Evolutionary conservation across 805 yeast species (phyloP), one percentile per base, ranked within the genome.

Genomic region (Barnettozyma californica): DNA sequence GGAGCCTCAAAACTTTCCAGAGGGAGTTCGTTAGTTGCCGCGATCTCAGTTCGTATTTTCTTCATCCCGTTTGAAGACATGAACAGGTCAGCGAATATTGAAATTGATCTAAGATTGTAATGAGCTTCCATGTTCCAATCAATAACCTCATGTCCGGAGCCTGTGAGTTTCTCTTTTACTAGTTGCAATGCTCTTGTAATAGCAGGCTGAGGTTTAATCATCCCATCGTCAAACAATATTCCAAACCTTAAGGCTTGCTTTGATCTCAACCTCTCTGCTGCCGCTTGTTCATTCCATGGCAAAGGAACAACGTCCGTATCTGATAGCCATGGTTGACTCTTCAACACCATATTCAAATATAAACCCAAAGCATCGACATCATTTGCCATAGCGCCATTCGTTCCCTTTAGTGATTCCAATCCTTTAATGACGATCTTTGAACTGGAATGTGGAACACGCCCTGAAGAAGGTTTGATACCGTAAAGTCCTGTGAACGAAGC

Each of bases 171-270:
- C 1, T 50, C 57, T 9, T 54, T 53, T 6, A 66, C 57, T 19
- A 61, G 56, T 25, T 67, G 55, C 35, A 79, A 42, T 2, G 73
- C 81, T 50, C 84, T 67, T 6, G 63, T 54, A n/a, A 81, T 70
- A 4, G 84, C 83, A 1, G 85, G 84, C 27, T 76, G 76, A 11
- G 84, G 84, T 23, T 67, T 64, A 7, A 74, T 68, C 20, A 60
- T 47, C 1, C 73, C 73, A 55, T 77, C 80, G 48, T 67, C 68
- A 6, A 53, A 51, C 43, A 70, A 52, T 29, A 71, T 54, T 3
- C 72, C 78, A 53, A 77, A 57, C 18, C 60, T 71, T 26, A 75
- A 59, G 41, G 63, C 68, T 21, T 60, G 54, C 5, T 66, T 61
- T 23, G 63, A 41, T 9, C 58, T 56, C 4, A 61, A 54, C 6